Evolutionary conservation across 176 grass and related monocot species (phyloP), one percentile per base, ranked within the genome.

Genomic region (Tuctoria greenei): DNA sequence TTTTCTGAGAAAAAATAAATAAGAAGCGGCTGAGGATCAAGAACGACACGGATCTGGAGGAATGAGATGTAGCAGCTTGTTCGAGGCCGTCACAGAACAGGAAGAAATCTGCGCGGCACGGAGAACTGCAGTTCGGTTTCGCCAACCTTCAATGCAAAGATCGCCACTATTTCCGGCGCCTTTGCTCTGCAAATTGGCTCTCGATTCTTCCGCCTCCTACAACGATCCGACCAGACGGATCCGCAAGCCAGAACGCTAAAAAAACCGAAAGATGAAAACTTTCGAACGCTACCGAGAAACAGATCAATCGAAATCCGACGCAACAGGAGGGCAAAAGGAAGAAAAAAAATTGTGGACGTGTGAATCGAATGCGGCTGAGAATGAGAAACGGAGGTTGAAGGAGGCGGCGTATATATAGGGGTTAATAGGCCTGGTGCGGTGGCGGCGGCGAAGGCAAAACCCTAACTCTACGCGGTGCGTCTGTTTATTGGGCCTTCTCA

Each of bases 121-220:
- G 80, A 90, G 84, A 90, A 86, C 69, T 90, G 88, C 88, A 49
- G 24, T 44, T 86, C 47, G 74, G 24, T 86, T 13, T 90, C 4
- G 83, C 88, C 88, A 83, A 90, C 79, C 88, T 90, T 86, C 88
- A 90, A 86, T 90, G 84, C 88, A 86, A 82, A 90, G 52, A 86
- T 86, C 26, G 47, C 83, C 83, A 86, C 49, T 64, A 31, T 46
- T 43, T 83, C 45, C 37, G 79, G 52, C 63, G 41, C 64, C 76
- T 71, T 80, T 84, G 82, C 82, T 89, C 82, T 84, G 86, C 86
- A 81, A 89, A 89, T 90, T 83, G 83, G 83, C 88, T 82, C 31
- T 10, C 36, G 60, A n/a, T 31, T 31, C 31, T 26, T 49, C 46
- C 7, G 17, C 2, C 15, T 17, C 16, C 46, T 11, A 56, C 8